Evolutionary conservation across 2,329 filamentous ascomycete genomes (phyloP).

Genomic region (Madurella mycetomatis): DNA sequence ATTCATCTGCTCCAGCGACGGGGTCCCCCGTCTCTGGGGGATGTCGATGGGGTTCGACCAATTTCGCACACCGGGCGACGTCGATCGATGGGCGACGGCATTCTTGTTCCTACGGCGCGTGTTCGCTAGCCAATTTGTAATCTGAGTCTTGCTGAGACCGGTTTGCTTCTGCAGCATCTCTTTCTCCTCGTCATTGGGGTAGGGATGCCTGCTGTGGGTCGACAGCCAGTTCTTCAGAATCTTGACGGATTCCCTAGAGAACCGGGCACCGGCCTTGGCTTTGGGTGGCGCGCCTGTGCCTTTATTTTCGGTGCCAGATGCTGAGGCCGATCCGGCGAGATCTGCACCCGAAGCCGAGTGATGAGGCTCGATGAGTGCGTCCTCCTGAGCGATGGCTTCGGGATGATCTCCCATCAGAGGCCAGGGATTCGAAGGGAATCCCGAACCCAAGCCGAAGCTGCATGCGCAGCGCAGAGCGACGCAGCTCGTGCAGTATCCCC

Average conservation of each 20-base stretch:
- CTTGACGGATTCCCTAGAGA: slow-evolving; percentile 75
- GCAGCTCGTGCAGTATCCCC: slow-evolving; percentile 59
- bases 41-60: slow-evolving; percentile 68
- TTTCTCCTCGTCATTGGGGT: slow-evolving; percentile 84
- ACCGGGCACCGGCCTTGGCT: slow-evolving; percentile 67
- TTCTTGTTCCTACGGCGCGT: slow-evolving; percentile 76
- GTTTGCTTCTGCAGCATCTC: slow-evolving; percentile 73
- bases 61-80: slow-evolving; percentile 63
- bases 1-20: slow-evolving; percentile 47
- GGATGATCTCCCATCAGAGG: slow-evolving; percentile 42
- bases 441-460: slow-evolving; percentile 46
- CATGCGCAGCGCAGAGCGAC: slow-evolving; percentile 56
- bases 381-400: slow-evolving; percentile 38
- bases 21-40: slow-evolving; percentile 55
- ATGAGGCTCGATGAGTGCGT: slow-evolving; percentile 24
- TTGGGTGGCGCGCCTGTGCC: slow-evolving; percentile 19
- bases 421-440: slow-evolving; percentile 46
- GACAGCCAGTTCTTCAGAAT: slow-evolving; percentile 81
- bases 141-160: slow-evolving; percentile 76
- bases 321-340: slow-evolving; percentile 24
- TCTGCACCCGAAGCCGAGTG: slow-evolving; percentile 25
- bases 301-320: slow-evolving; percentile 17
- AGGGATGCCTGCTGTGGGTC: slow-evolving; percentile 75
- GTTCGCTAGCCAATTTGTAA: slow-evolving; percentile 90
- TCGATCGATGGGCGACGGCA: slow-evolving; percentile 58